These are phyloP conservation scores for Epichloe bromicola DNA, from an alignment of 2,329 filamentous ascomycete genomes.

Conservation along the genomic window DNA sequence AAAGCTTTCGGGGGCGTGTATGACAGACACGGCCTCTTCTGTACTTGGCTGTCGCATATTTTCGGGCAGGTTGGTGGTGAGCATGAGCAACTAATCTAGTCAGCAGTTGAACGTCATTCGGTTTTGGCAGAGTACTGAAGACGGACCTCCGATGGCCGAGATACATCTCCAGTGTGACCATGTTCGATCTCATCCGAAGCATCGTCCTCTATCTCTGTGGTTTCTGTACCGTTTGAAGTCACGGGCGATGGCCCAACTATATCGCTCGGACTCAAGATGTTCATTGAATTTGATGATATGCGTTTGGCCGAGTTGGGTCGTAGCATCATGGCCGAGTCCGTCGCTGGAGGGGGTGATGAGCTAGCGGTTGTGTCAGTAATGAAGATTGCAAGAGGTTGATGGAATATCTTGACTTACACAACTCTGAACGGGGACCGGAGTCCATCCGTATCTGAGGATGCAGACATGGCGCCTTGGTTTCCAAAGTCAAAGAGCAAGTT, in stretches of 20 bases:
- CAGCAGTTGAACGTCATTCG: background rate
- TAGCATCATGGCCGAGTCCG: conserved; percentile 37
- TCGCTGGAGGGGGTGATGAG: conserved; percentile 23
- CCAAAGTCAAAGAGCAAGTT: conserved; percentile 26
- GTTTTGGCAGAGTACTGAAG: background rate
- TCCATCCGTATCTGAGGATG: conserved; percentile 38
- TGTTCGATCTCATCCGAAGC: conserved; percentile 45
- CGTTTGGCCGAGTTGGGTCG: conserved; percentile 38
- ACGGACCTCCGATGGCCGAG: conserved; percentile 20
- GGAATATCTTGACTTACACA: conserved; percentile 28
- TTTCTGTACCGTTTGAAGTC: conserved; percentile 72
- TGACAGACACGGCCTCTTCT: conserved; percentile 78
- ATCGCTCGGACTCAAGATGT: conserved; percentile 50
- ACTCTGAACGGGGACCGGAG: conserved; percentile 35
- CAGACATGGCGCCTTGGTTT: conserved; percentile 38
- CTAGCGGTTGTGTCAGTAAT: conserved; percentile 11
- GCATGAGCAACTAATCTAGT: conserved; percentile 32
- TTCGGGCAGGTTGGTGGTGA: conserved; percentile 44
- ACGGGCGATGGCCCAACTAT: conserved; percentile 72
- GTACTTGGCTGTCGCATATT: conserved; percentile 45
- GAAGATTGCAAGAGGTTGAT: background rate
- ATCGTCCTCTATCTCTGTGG: conserved; percentile 75
- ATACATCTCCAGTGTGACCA: conserved; percentile 9
- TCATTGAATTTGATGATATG: conserved; percentile 37
- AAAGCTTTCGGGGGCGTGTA: conserved; percentile 79